phyloP scores from a whole-genome alignment of 805 yeast genomes.

The Candida orba region DNA sequence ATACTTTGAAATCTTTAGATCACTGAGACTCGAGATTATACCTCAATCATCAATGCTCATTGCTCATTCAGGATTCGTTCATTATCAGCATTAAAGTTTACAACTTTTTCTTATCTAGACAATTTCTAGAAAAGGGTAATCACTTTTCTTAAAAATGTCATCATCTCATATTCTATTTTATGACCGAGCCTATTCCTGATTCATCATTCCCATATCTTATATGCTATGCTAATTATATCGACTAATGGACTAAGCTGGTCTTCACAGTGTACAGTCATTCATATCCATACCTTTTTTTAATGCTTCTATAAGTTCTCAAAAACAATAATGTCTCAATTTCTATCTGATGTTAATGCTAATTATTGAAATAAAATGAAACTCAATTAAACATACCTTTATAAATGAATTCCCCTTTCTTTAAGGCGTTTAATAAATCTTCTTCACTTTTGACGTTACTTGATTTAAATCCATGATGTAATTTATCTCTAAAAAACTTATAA shows the following conservation, averaged over 20 bases:
- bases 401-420: constrained; percentile 14
- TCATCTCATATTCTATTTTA: too few relatives aligned
- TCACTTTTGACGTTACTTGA: constrained; percentile 2
- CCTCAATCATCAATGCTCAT: too few relatives aligned
- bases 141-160: too few relatives aligned
- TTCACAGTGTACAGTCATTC: background rate
- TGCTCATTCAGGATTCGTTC: too few relatives aligned
- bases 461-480: constrained; percentile 11
- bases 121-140: too few relatives aligned
- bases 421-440: constrained; percentile 7
- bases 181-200: background rate
- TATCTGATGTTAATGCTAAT: background rate
- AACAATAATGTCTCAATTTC: constrained; percentile 19
- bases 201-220: too few relatives aligned
- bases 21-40: too few relatives aligned
- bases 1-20: too few relatives aligned
- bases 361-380: background rate
- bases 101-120: too few relatives aligned
- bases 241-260: background rate
- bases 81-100: too few relatives aligned
- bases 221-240: too few relatives aligned
- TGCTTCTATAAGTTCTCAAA: constrained; percentile 15
- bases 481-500: constrained; percentile 9
- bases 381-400: constrained; percentile 13
- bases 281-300: constrained; percentile 15